phyloP scores from a whole-genome alignment of 1,284 basidiomycete genomes.

The Wallemia hederae region DNA sequence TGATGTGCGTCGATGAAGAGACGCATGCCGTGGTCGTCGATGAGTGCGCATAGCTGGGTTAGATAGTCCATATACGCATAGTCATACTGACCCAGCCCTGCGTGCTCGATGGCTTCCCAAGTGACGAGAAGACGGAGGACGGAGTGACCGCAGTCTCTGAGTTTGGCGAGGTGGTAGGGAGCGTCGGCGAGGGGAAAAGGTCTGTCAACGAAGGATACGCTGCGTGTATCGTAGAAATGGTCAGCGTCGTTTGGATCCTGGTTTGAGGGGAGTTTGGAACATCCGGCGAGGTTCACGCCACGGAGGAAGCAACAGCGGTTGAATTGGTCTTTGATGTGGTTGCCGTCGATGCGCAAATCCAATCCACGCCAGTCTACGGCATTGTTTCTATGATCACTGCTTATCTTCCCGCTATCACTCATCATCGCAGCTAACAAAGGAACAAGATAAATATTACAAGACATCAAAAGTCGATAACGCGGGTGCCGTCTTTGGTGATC shows the following conservation, averaged over 20 bases:
- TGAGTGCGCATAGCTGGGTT: slow-evolving; percentile 10
- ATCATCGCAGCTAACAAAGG: background rate
- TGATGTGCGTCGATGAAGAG: slow-evolving; percentile 19
- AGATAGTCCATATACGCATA: slow-evolving; percentile 16
- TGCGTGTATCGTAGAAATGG: background rate
- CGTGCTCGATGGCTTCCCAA: slow-evolving; percentile 19
- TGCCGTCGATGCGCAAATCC: background rate
- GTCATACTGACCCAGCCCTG: slow-evolving; percentile 14
- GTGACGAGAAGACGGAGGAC: slow-evolving; percentile 13
- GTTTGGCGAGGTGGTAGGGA: background rate
- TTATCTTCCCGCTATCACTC: background rate
- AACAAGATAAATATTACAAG: slow-evolving; percentile 1
- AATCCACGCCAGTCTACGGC: background rate
- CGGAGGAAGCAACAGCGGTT: background rate
- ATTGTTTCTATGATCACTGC: background rate
- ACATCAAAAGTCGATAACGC: slow-evolving; percentile 37
- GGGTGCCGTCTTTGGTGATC: slow-evolving; percentile 64
- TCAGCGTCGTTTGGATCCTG: background rate
- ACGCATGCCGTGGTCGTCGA: slow-evolving; percentile 14
- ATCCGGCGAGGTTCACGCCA: background rate
- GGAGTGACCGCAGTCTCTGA: background rate
- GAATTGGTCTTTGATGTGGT: background rate
- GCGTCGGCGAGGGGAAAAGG: background rate
- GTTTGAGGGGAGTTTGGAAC: background rate
- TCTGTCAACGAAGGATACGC: background rate